phyloP scores from a whole-genome alignment of 495 filamentous ascomycete genomes.

The Xylaria intraflava region DNA sequence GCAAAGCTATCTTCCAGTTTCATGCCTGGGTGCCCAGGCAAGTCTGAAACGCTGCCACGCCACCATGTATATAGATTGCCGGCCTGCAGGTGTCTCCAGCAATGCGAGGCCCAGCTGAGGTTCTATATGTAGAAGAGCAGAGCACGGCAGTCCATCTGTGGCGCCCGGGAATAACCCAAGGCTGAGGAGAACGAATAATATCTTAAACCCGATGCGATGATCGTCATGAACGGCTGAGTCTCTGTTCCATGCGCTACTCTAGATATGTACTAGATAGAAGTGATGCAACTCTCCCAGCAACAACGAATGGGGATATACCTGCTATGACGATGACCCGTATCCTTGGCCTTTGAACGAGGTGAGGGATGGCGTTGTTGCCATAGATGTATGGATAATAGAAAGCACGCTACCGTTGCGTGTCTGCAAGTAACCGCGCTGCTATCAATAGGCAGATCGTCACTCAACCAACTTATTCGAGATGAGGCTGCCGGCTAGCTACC shows the following conservation, averaged over 20 bases:
- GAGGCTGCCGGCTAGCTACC: neutral
- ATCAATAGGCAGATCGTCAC: neutral
- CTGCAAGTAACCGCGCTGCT: neutral
- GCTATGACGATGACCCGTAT: too few relatives aligned
- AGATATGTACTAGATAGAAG: too few relatives aligned
- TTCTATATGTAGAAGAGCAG: too few relatives aligned
- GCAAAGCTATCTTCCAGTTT: neutral
- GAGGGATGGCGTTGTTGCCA: neutral
- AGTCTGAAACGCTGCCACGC: conserved; percentile 10
- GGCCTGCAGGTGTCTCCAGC: conserved; percentile 2
- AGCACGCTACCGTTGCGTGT: neutral
- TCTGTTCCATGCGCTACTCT: too few relatives aligned
- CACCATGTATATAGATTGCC: conserved; percentile 7
- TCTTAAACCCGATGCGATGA: too few relatives aligned
- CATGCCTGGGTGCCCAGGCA: conserved; percentile 6
- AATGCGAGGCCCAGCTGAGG: conserved; percentile 1
- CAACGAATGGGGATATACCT: too few relatives aligned
- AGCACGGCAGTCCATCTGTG: too few relatives aligned
- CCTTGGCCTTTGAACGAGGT: too few relatives aligned
- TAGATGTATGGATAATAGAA: neutral
- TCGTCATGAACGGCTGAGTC: too few relatives aligned
- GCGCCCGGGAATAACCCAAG: neutral
- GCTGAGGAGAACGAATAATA: conserved; percentile 1
- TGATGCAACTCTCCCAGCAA: too few relatives aligned
- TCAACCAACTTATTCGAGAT: neutral